Evolutionary conservation across 345 rosid species (phyloP).

Genomic region (Capsella bursapastoris): DNA sequence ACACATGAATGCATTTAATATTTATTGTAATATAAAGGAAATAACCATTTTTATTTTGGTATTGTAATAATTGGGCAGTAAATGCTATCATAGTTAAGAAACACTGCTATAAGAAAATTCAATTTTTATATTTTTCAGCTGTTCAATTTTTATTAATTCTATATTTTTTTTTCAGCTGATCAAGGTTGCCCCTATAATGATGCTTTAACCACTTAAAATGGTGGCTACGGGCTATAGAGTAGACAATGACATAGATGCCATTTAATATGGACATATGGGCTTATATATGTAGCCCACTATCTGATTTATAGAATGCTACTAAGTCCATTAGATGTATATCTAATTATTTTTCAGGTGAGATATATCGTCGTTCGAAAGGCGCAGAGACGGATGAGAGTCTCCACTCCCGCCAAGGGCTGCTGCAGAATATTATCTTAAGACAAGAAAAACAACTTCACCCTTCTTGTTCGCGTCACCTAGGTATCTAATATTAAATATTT

Average conservation of each 20-base stretch:
- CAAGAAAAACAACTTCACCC: too few species aligned
- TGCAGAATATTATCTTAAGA: too few species aligned
- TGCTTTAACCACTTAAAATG: background rate
- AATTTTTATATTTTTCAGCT: background rate
- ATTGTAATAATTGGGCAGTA: constrained; percentile 42
- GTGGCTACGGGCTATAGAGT: background rate
- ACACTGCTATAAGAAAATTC: constrained; percentile 17
- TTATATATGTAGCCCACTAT: background rate
- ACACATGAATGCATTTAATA: constrained; percentile 51
- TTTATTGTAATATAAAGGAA: constrained; percentile 33
- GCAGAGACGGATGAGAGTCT: too few species aligned
- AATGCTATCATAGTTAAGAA: constrained; percentile 41
- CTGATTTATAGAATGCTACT: too few species aligned
- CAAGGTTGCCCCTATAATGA: too few species aligned
- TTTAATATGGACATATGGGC: background rate
- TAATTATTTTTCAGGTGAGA: too few species aligned
- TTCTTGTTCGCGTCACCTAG: too few species aligned
- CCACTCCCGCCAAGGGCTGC: too few species aligned
- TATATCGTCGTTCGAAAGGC: too few species aligned
- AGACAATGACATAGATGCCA: background rate
- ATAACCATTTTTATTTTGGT: constrained; percentile 6
- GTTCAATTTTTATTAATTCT: background rate
- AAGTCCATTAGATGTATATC: too few species aligned
- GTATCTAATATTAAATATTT: too few species aligned
- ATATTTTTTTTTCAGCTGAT: background rate